Percentiles rank a stretch among this genome's conserved stretches.
These are phyloP conservation scores for Kingdonia uniflora DNA, from an alignment of 164 flowering plant species.

Conservation along the genomic window DNA sequence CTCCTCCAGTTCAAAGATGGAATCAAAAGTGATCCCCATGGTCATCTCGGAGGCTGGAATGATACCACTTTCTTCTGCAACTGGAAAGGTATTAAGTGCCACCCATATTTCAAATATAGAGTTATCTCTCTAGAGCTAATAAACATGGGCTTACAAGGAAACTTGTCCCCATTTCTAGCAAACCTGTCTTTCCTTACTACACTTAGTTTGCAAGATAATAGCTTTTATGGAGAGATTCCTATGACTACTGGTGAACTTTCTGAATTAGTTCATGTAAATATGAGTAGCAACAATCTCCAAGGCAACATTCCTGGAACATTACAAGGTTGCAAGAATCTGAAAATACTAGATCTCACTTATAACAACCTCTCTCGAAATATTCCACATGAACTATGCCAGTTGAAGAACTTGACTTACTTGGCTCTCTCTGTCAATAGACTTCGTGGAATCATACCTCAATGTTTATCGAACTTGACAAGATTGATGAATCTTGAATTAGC, in stretches of 20 bases:
- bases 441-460: slow-evolving; percentile 5
- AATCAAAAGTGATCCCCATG: too few species aligned
- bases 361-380: slow-evolving; percentile 8
- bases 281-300: slow-evolving; percentile 1
- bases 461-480: slow-evolving; percentile 7
- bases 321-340: background rate
- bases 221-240: slow-evolving; percentile 11
- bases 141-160: slow-evolving; percentile 9
- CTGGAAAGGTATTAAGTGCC: too few species aligned
- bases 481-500: slow-evolving; percentile 2
- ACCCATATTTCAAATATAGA: slow-evolving; percentile 1
- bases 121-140: slow-evolving; percentile 3
- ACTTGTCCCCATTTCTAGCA: slow-evolving; percentile 9
- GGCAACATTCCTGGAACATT: slow-evolving; percentile 1
- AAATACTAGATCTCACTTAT: background rate
- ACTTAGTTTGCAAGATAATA: slow-evolving; percentile 7
- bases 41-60: too few species aligned
- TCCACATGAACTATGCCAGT: slow-evolving; percentile 10
- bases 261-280: background rate
- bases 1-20: too few species aligned
- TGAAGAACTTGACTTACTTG: slow-evolving; percentile 10
- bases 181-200: slow-evolving; percentile 13
- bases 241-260: slow-evolving; percentile 3
- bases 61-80: too few species aligned
- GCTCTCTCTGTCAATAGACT: slow-evolving; percentile 4